Conservation (phyloP, 768 basidiomycete genomes). For the Trametes elegans region DNA sequence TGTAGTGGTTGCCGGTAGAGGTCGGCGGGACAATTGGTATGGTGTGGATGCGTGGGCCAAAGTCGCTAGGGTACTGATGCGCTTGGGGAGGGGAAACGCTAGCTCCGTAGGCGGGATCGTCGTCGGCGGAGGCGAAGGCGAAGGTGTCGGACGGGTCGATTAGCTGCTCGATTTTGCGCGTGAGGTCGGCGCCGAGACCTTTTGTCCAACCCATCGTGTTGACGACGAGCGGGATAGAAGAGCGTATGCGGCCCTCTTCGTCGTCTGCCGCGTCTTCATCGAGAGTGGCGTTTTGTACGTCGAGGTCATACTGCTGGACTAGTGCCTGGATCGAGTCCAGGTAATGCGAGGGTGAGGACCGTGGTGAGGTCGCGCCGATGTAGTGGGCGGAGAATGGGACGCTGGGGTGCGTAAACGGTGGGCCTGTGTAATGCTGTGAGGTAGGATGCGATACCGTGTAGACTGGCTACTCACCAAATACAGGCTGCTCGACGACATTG, state of each 20-base stretch:
- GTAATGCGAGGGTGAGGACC: slow-evolving; percentile 75
- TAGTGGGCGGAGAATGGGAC: slow-evolving; percentile 76
- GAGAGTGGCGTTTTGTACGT: slow-evolving; percentile 52
- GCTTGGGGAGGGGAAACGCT: not conserved
- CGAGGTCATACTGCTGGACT: slow-evolving; percentile 63
- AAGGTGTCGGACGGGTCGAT: slow-evolving; percentile 61
- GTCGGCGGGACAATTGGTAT: slow-evolving; percentile 49
- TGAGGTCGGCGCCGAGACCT: slow-evolving; percentile 85
- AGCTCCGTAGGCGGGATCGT: not conserved
- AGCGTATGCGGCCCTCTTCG: slow-evolving; percentile 42
- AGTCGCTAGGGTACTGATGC: not conserved
- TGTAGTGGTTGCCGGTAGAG: slow-evolving; percentile 42
- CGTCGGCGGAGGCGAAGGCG: slow-evolving; percentile 34
- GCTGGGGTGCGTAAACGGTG: slow-evolving; percentile 82
- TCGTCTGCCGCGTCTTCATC: slow-evolving; percentile 22
- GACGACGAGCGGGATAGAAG: slow-evolving; percentile 77
- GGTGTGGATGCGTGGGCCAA: not conserved
- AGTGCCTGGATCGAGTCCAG: slow-evolving; percentile 65
- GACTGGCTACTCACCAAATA: slow-evolving; percentile 57
- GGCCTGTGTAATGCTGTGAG: slow-evolving; percentile 47
- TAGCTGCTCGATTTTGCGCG: slow-evolving; percentile 63
- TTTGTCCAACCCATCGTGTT: slow-evolving; percentile 99
- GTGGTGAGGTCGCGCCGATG: slow-evolving; percentile 76
- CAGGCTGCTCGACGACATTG: slow-evolving; percentile 60
- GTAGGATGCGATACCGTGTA: not conserved